These are phyloP conservation scores for Rubus parviflorus DNA, from an alignment of 306 rosid species.

Conservation along the genomic window DNA sequence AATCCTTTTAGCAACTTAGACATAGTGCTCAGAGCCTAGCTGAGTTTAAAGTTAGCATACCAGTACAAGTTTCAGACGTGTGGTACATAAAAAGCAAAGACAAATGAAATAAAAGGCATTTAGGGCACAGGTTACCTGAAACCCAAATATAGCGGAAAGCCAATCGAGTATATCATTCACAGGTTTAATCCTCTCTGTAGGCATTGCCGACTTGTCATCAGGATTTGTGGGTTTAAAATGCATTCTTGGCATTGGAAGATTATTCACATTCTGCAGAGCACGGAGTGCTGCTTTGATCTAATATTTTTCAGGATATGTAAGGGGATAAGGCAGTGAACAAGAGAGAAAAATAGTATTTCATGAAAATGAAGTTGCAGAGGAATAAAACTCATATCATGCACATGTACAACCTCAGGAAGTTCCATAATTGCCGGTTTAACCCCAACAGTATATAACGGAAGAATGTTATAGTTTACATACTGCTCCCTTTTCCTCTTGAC, in stretches of 20 bases:
- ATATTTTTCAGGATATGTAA: constrained; percentile 22
- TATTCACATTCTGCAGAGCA: constrained; percentile 58
- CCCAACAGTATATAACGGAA: constrained; percentile 81
- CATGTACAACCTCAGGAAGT: constrained; percentile 71
- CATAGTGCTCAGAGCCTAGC: not conserved
- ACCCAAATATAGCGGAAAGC: constrained; percentile 78
- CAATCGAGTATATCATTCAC: constrained; percentile 89
- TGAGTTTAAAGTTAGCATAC: constrained; percentile 9
- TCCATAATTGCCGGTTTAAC: constrained; percentile 88
- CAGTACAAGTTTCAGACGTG: not conserved
- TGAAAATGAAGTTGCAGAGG: not conserved
- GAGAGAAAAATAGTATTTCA: constrained; percentile 10
- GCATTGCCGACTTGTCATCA: constrained; percentile 37
- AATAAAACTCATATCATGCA: not conserved
- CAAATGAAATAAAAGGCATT: constrained; percentile 16
- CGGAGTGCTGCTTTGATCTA: constrained; percentile 77
- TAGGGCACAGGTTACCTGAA: constrained; percentile 64
- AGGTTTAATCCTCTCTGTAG: constrained; percentile 52
- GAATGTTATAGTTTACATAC: constrained; percentile 77
- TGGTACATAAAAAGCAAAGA: not conserved
- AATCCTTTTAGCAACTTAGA: constrained; percentile 10
- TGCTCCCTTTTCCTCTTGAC: constrained; percentile 63
- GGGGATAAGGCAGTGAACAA: constrained; percentile 10
- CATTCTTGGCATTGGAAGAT: constrained; percentile 76
- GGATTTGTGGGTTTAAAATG: constrained; percentile 31